Conservation (phyloP, 139 green algal genomes). For the Spirogloea muscicola region DNA sequence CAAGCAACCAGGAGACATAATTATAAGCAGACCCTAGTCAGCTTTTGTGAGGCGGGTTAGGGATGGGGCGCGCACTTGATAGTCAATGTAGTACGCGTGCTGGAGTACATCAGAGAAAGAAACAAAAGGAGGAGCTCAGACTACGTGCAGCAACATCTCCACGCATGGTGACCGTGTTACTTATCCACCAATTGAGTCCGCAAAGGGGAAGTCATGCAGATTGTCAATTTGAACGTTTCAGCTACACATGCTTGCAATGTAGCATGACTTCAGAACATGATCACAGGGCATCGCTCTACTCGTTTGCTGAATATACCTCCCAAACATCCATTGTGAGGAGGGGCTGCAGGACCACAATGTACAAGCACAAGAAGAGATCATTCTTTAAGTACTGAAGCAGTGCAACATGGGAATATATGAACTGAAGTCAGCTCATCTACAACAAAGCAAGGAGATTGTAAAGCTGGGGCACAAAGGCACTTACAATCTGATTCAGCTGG, state of each 20-base stretch:
- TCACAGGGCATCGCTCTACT: too few relatives aligned
- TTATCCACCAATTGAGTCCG: too few relatives aligned
- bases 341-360: constrained; percentile 43
- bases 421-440: neutral
- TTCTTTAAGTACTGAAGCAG: neutral
- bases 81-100: constrained; percentile 69
- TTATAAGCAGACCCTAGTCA: too few relatives aligned
- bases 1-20: too few relatives aligned
- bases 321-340: constrained; percentile 93
- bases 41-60: too few relatives aligned
- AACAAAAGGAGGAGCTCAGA: constrained; percentile 41
- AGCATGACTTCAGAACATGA: too few relatives aligned
- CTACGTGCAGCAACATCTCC: too few relatives aligned
- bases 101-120: constrained; percentile 48
- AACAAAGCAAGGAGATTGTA: neutral
- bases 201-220: too few relatives aligned
- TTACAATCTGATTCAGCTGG: neutral
- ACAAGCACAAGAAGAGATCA: constrained; percentile 4
- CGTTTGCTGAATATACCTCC: constrained; percentile 58
- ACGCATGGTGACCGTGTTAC: too few relatives aligned
- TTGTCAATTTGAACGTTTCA: constrained; percentile 44
- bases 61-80: constrained; percentile 55
- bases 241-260: too few relatives aligned
- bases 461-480: neutral
- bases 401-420: neutral